Base-by-base conservation (phyloP, 73 alveolate genomes). In the Uronychia setigera region DNA sequence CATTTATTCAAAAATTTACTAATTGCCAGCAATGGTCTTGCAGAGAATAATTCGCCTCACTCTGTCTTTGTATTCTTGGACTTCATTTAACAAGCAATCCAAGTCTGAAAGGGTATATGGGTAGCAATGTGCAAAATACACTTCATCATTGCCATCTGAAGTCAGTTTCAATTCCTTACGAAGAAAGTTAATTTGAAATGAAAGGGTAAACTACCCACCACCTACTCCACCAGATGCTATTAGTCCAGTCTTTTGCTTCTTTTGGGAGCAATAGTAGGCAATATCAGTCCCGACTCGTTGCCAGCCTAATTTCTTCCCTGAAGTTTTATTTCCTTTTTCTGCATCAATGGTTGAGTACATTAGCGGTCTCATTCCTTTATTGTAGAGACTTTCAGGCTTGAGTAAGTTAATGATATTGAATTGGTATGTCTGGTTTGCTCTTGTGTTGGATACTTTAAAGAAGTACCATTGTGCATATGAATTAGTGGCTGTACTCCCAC, bases 401-500 rank as follows among this genome's bases (percentile, higher is more conserved):
- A 94, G 57, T 58, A 78, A 60, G 79, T 86, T 99, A 79, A 99
- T 93, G 33, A 99, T 96, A 92, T 99, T 99, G 93, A 99, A 98
- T 78, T 98, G 91, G 59, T 97, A 97, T 58, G 93, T 97, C 31
- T 89, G 93, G 77, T 97, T 98, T 85, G 93, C 94, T 83, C 98
- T 93, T 31, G 99, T 99, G 85, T 99, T 99, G 1, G 96, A 84
- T 30, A 99, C 98, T 25, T 97, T 89, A 84, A 98, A 99, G 84
- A 91, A 98, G 87, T 93, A 99, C 99, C 99, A 99, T 85, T 99
- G 98, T 31, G 99, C 97, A 91, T 96, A 97, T 78, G n/a, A 5
- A 46, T 46, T 46, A 19, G 67, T 46, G n/a, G n/a, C 67, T 5
- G 5, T 5, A n/a, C n/a, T n/a, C n/a, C n/a, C n/a, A n/a, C n/a